Evolutionary conservation across 495 filamentous ascomycete species (phyloP).

Genomic region (Xeromyces bisporus): DNA sequence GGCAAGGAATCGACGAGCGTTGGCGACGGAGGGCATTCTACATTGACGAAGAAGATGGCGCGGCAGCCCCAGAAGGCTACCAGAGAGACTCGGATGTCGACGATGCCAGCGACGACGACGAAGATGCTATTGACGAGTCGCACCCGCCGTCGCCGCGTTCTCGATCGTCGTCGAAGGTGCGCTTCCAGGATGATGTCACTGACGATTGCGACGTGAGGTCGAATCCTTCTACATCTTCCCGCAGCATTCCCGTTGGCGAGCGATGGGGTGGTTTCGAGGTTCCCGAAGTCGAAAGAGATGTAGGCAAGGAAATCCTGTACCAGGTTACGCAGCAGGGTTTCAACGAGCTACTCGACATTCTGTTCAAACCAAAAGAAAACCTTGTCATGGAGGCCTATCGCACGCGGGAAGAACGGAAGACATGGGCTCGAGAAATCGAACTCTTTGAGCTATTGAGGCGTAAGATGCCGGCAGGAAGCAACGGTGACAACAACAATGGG

Average conservation of each 20-base stretch:
- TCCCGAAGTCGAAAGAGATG: constrained; percentile 62
- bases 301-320: constrained; percentile 77
- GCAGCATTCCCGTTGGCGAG: constrained; percentile 54
- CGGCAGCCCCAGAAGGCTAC: constrained; percentile 43
- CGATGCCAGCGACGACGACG: constrained; percentile 14
- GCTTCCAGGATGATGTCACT: constrained; percentile 56
- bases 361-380: constrained; percentile 73
- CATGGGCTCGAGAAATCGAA: constrained; percentile 36
- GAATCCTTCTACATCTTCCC: constrained; percentile 63
- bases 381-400: constrained; percentile 49
- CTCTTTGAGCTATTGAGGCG: constrained; percentile 18
- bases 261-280: constrained; percentile 73
- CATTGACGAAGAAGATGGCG: constrained; percentile 64
- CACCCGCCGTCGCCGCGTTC: constrained; percentile 47
- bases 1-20: constrained; percentile 45
- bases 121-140: constrained; percentile 22
- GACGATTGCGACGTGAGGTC: constrained; percentile 58
- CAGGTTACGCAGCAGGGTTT: constrained; percentile 79
- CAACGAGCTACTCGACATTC: constrained; percentile 73
- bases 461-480: constrained; percentile 3
- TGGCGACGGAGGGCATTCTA: constrained; percentile 64
- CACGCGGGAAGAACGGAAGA: constrained; percentile 43
- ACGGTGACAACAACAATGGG: not conserved
- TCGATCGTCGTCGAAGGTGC: constrained; percentile 68
- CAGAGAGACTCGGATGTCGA: constrained; percentile 44